phyloP scores from a whole-genome alignment of 1,284 basidiomycete species.

The Cutaneotrichosporon sp. region DNA sequence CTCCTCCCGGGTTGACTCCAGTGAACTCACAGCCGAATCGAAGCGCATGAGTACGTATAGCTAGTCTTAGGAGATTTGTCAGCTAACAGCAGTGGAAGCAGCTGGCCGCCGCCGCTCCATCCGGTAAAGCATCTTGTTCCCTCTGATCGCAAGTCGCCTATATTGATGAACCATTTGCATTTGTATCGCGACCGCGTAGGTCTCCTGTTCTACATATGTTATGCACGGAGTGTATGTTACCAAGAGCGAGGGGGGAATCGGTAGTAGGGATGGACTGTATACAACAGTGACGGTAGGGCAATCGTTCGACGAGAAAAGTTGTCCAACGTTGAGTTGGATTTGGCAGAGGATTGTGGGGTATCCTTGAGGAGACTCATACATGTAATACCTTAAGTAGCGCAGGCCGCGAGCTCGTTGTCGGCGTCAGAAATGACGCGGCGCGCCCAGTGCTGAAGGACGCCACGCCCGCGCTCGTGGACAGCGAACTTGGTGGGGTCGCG shows the following conservation, averaged over 20 bases:
- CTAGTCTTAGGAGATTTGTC: background rate
- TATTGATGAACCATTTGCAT: background rate
- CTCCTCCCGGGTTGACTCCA: slow-evolving; percentile 4
- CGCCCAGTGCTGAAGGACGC: slow-evolving; percentile 40
- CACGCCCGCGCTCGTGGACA: slow-evolving; percentile 36
- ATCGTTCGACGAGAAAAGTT: too few relatives aligned
- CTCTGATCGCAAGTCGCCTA: background rate
- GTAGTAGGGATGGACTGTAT: too few relatives aligned
- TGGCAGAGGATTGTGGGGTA: too few relatives aligned
- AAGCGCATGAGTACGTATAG: slow-evolving; percentile 16
- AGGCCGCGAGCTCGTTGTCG: too few relatives aligned
- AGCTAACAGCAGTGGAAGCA: slow-evolving; percentile 11
- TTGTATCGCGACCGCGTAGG: background rate
- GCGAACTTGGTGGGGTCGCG: slow-evolving; percentile 36
- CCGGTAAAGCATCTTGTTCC: background rate
- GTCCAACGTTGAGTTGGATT: too few relatives aligned
- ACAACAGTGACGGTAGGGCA: too few relatives aligned
- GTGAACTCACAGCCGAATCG: slow-evolving; percentile 16
- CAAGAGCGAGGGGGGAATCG: background rate
- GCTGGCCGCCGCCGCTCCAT: slow-evolving; percentile 13
- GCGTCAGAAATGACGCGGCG: slow-evolving; percentile 8
- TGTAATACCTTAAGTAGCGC: too few relatives aligned
- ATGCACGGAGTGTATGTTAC: background rate
- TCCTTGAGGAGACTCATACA: too few relatives aligned
- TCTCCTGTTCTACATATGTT: background rate